Conservation (phyloP, 208 protist genomes). For the Trypanosoma avium region DNA sequence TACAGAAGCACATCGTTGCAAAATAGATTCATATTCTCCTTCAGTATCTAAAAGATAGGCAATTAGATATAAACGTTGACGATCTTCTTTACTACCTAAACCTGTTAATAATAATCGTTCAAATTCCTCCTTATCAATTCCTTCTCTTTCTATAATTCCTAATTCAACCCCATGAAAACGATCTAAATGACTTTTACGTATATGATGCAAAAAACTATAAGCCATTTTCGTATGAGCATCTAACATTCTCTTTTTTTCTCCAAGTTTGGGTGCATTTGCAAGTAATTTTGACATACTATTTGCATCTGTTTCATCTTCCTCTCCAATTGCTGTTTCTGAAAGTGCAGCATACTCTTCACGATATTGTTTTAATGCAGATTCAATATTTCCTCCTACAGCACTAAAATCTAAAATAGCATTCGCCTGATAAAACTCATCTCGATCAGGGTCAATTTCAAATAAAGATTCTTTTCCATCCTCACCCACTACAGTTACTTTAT, state of each 20-base stretch:
- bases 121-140: constrained; percentile 75
- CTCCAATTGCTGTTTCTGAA: constrained; percentile 31
- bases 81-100: constrained; percentile 57
- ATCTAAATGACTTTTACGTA: constrained; percentile 69
- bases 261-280: constrained; percentile 69
- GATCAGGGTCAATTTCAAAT: constrained; percentile 84
- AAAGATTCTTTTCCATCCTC: constrained; percentile 56
- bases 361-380: constrained; percentile 65
- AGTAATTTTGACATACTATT: constrained; percentile 77
- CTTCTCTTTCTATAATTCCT: constrained; percentile 60
- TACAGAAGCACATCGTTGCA: constrained; percentile 13
- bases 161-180: constrained; percentile 86
- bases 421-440: constrained; percentile 75
- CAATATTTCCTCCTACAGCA: constrained; percentile 64
- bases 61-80: constrained; percentile 80
- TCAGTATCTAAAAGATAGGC: constrained; percentile 69
- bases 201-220: constrained; percentile 66
- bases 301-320: constrained; percentile 47
- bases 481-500: constrained; percentile 61
- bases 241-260: constrained; percentile 81
- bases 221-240: constrained; percentile 85
- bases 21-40: constrained; percentile 42
- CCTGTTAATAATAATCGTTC: constrained; percentile 46
- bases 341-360: constrained; percentile 74
- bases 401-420: constrained; percentile 74